Conservation (phyloP, 192 early-diverging fungal species). For the Backusella mclennaniae region DNA sequence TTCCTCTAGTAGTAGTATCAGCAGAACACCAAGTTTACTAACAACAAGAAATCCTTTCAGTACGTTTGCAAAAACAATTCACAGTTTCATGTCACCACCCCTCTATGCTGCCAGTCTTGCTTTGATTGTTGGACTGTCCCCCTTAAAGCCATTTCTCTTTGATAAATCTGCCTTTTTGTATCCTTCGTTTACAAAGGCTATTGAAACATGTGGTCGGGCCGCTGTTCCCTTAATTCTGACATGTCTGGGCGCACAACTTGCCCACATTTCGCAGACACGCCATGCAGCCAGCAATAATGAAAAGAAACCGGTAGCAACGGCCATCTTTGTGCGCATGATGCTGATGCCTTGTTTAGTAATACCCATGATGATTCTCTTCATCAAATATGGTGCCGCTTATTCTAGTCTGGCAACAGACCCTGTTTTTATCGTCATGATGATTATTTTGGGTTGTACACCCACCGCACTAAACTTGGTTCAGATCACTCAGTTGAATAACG, state of each 20-base stretch:
- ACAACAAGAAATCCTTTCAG: neutral
- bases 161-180: conserved; percentile 50
- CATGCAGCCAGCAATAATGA: conserved; percentile 9
- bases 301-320: conserved; percentile 36
- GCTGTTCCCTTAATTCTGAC: conserved; percentile 79
- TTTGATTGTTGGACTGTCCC: conserved; percentile 62
- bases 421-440: conserved; percentile 62
- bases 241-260: conserved; percentile 71
- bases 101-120: conserved; percentile 69
- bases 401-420: conserved; percentile 61
- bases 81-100: conserved; percentile 62
- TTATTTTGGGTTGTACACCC: conserved; percentile 63
- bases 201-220: conserved; percentile 71
- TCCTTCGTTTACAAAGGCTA: conserved; percentile 57
- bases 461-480: conserved; percentile 75
- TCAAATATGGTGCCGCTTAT: conserved; percentile 14
- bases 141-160: conserved; percentile 64
- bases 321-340: conserved; percentile 35
- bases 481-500: conserved; percentile 63
- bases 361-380: conserved; percentile 36
- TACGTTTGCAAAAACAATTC: neutral
- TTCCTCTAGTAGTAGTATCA: neutral
- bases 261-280: conserved; percentile 11
- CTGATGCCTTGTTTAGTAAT: conserved; percentile 40
- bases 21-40: neutral